Conservation (phyloP, 2,329 filamentous ascomycete genomes). For the Talaromyces sp. region DNA sequence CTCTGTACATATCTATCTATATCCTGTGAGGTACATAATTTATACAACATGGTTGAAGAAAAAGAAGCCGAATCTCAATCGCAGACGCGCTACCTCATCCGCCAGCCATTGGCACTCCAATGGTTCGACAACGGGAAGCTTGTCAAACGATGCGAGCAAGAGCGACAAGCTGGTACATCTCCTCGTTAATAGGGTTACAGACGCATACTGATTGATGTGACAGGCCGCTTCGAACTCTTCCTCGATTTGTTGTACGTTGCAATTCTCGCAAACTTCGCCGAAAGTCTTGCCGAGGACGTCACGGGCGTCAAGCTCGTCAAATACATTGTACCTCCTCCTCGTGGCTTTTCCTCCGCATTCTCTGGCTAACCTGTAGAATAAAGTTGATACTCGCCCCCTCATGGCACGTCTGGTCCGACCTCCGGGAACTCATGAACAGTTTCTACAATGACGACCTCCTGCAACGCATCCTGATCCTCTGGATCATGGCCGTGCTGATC, state of each 20-base stretch:
- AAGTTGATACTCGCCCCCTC: slow-evolving; percentile 48
- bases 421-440: slow-evolving; percentile 53
- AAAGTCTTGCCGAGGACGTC: slow-evolving; percentile 48
- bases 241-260: slow-evolving; percentile 51
- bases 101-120: slow-evolving; percentile 40
- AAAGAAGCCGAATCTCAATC: slow-evolving; percentile 1
- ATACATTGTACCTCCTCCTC: slow-evolving; percentile 35
- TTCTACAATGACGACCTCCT: slow-evolving; percentile 52
- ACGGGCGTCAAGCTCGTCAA: slow-evolving; percentile 46
- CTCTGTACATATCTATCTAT: background rate
- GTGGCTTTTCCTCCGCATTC: background rate
- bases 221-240: slow-evolving; percentile 49
- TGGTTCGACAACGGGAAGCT: slow-evolving; percentile 47
- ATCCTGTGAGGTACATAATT: background rate
- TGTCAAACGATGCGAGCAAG: slow-evolving; percentile 43
- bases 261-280: slow-evolving; percentile 52
- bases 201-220: background rate
- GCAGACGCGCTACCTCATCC: slow-evolving; percentile 29
- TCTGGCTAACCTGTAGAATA: background rate
- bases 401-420: slow-evolving; percentile 52
- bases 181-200: background rate
- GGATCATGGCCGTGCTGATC: slow-evolving; percentile 51
- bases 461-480: slow-evolving; percentile 49
- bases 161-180: slow-evolving; percentile 40
- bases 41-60: slow-evolving; percentile 1